Conservation (phyloP, 2,329 filamentous ascomycete genomes). For the Colletotrichum lindemuthianum region DNA sequence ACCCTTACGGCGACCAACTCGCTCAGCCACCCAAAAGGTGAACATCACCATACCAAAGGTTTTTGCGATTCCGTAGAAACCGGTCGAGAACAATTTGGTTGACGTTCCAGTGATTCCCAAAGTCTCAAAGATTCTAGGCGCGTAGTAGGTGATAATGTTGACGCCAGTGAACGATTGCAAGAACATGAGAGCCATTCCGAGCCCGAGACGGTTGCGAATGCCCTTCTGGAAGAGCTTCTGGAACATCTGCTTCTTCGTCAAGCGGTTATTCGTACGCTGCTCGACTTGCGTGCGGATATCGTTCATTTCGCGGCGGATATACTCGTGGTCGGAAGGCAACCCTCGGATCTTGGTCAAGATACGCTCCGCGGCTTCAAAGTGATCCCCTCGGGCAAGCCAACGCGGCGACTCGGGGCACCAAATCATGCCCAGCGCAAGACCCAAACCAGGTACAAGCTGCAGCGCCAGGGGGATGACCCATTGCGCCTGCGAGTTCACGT, state of each 20-base stretch:
- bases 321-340: constrained; percentile 32
- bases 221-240: constrained; percentile 49
- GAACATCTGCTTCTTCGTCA: constrained; percentile 43
- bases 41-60: constrained; percentile 50
- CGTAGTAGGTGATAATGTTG: constrained; percentile 71
- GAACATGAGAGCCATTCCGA: constrained; percentile 64
- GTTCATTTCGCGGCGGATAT: constrained; percentile 57
- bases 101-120: constrained; percentile 48
- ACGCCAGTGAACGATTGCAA: constrained; percentile 53
- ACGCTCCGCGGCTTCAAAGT: constrained; percentile 50
- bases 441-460: constrained; percentile 51
- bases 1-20: constrained; percentile 57
- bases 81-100: constrained; percentile 49
- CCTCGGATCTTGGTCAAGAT: constrained; percentile 50
- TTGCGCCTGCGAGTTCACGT: constrained; percentile 38
- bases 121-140: constrained; percentile 48
- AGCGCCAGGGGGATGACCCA: constrained; percentile 56
- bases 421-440: constrained; percentile 47
- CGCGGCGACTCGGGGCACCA: constrained; percentile 53
- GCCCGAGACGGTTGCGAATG: constrained; percentile 55
- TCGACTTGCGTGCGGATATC: constrained; percentile 69
- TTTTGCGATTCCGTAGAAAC: constrained; percentile 53
- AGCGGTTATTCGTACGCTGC: constrained; percentile 48
- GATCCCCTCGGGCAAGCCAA: constrained; percentile 47
- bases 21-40: constrained; percentile 58